A percentile compares a stretch with the other conserved stretches of the same genome.
These are phyloP conservation scores for Citrus australasica DNA, from an alignment of 345 rosid species.

Conservation along the genomic window DNA sequence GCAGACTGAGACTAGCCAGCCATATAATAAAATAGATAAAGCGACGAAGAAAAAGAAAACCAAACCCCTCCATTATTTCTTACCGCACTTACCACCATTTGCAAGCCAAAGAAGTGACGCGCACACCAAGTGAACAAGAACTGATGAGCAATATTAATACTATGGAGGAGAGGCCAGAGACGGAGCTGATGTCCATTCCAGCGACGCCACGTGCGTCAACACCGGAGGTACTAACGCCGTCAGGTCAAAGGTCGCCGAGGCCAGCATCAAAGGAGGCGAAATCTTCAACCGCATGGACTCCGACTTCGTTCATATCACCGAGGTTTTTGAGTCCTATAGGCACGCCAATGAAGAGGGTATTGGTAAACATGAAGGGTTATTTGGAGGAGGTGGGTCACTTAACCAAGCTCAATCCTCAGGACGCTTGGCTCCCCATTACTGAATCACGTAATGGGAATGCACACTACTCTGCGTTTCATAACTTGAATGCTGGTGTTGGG, in stretches of 20 bases:
- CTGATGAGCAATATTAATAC: background rate
- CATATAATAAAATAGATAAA: background rate
- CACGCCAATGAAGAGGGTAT: conserved; percentile 95
- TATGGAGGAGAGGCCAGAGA: conserved; percentile 99
- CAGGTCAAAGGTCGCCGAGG: conserved; percentile 95
- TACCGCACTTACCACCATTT: conserved; percentile 1
- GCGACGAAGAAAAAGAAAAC: background rate
- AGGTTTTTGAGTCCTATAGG: conserved; percentile 93
- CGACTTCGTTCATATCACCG: conserved; percentile 93
- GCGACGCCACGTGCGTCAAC: conserved; percentile 94
- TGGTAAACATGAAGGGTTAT: conserved; percentile 90
- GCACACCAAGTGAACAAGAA: background rate
- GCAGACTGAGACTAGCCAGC: background rate
- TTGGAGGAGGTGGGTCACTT: conserved; percentile 92
- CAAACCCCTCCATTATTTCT: conserved; percentile 14
- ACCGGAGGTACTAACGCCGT: conserved; percentile 91
- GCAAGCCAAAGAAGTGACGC: background rate
- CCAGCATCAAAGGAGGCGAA: conserved; percentile 58
- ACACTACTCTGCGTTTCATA: conserved; percentile 96
- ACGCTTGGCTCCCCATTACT: conserved; percentile 97
- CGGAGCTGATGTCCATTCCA: conserved; percentile 93
- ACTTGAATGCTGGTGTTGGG: conserved; percentile 92
- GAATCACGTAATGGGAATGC: conserved; percentile 99
- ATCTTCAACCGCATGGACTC: conserved; percentile 89
- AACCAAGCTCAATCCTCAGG: conserved; percentile 95